Conservation (phyloP, 108 stramenopile species). For the Pelagomonas calceolata region DNA sequence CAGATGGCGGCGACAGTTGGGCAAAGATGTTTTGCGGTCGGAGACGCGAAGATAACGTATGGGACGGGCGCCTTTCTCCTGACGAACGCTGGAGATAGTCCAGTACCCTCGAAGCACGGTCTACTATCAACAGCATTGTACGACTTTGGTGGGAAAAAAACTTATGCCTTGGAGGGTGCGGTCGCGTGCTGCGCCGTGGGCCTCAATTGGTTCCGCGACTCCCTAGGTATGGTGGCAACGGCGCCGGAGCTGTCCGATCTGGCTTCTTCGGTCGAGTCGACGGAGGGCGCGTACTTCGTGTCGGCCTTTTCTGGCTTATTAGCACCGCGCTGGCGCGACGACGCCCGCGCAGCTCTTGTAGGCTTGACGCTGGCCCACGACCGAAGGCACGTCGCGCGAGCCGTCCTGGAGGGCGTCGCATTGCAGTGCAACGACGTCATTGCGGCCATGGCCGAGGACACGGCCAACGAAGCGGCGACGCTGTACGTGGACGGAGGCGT, state of each 20-base stretch:
- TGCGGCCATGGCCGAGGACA: conserved; percentile 73
- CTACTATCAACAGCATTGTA: conserved; percentile 93
- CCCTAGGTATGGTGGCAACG: conserved; percentile 60
- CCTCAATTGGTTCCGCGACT: conserved; percentile 76
- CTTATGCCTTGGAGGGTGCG: conserved; percentile 89
- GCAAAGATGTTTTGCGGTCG: conserved; percentile 73
- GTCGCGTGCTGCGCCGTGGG: conserved; percentile 78
- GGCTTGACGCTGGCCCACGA: conserved; percentile 80
- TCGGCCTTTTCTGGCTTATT: conserved; percentile 92
- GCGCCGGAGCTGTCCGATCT: conserved; percentile 73
- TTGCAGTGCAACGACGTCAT: conserved; percentile 82
- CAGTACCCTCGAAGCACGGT: conserved; percentile 48
- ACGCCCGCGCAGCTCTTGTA: conserved; percentile 83
- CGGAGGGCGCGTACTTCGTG: conserved; percentile 88
- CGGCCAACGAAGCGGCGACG: conserved; percentile 32
- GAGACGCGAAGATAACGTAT: conserved; percentile 89
- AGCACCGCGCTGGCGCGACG: conserved; percentile 87
- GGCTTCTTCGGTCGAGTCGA: conserved; percentile 49
- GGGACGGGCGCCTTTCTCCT: conserved; percentile 94
- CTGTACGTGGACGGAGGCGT: conserved; percentile 90
- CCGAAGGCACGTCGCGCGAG: conserved; percentile 75
- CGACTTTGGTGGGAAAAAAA: conserved; percentile 50
- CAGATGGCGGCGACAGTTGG: conserved; percentile 95
- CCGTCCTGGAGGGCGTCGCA: conserved; percentile 84
- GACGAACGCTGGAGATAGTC: conserved; percentile 82